Base-by-base conservation (phyloP, 345 rosid genomes). In the Corchorus olitorius region DNA sequence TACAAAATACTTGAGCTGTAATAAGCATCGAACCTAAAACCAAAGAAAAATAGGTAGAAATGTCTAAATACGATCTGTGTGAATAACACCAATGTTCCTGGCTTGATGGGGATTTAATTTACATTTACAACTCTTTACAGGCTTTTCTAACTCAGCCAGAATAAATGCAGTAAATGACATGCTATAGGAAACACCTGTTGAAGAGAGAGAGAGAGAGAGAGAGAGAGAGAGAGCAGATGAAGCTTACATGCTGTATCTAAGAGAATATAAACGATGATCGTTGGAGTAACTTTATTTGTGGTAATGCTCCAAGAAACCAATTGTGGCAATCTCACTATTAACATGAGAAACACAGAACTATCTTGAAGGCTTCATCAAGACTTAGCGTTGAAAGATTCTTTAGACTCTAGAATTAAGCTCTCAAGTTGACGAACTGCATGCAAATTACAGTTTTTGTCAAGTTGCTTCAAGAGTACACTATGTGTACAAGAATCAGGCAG, bases 401-500 rank as follows among this genome's bases (percentile, higher is more conserved):
- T 76, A 63, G 71, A 50, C 48, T 75, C 76, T 64, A 70, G 73
- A 73, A 87, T 75, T 74, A 92, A 69, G 77, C 70, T 84, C 58
- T 90, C 91, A 41, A 90, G 87, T 54, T 56, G 82, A 78, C 79
- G 82, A 52, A 84, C 72, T 54, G 88, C 91, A 54, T 80, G 86
- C 79, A 75, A 78, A 41, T 59, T 84, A 54, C 76, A 86, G 80
- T 89, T 89, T 78, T 81, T 81, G 58, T 80, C 80, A 68, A 90
- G 87, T 70, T 81, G 86, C 84, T 87, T 92, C 79, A 90, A 83
- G 75, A 92, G 78, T 59, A 84, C 90, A 76, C 76, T 77, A 62
- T 84, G 87, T 5, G 93, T 88, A 78, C 84, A 85, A 76, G 68
- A 79, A 84, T 89, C 97, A 11, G 94, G 93, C 78, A 80, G 81